Conservation (phyloP, 495 filamentous ascomycete genomes). For the Platismatia glauca region DNA sequence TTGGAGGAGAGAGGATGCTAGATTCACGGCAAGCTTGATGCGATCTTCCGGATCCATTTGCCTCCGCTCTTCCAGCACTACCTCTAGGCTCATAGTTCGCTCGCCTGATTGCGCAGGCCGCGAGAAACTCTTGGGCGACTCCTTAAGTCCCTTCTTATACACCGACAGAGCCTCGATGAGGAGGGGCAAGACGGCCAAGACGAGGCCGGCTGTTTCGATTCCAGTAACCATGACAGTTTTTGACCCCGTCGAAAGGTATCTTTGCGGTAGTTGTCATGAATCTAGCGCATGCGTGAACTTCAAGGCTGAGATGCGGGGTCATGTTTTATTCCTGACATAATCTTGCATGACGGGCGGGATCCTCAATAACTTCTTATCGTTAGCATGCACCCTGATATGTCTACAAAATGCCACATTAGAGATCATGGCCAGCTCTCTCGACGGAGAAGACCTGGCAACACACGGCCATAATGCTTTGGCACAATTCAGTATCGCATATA, state of each 20-base stretch:
- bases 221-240: not conserved
- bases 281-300: no score
- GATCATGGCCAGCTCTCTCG: not conserved
- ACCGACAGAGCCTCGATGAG: conserved; percentile 4
- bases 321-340: not conserved
- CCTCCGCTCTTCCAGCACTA: not conserved
- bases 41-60: conserved; percentile 6
- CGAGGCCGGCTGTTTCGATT: conserved; percentile 1
- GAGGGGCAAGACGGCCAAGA: not conserved
- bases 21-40: conserved; percentile 4
- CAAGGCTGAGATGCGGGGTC: no score
- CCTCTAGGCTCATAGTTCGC: conserved; percentile 1
- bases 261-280: no score
- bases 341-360: not conserved
- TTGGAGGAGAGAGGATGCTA: conserved; percentile 1
- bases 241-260: not conserved
- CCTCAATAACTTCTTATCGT: not conserved
- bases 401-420: not conserved
- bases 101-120: not conserved
- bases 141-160: conserved; percentile 1
- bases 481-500: not conserved
- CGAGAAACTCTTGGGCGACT: not conserved
- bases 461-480: not conserved
- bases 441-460: not conserved
- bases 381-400: not conserved